These are phyloP conservation scores for Ajuga chamaepitys DNA, from an alignment of 257 asterid genomes.

Conservation along the genomic window DNA sequence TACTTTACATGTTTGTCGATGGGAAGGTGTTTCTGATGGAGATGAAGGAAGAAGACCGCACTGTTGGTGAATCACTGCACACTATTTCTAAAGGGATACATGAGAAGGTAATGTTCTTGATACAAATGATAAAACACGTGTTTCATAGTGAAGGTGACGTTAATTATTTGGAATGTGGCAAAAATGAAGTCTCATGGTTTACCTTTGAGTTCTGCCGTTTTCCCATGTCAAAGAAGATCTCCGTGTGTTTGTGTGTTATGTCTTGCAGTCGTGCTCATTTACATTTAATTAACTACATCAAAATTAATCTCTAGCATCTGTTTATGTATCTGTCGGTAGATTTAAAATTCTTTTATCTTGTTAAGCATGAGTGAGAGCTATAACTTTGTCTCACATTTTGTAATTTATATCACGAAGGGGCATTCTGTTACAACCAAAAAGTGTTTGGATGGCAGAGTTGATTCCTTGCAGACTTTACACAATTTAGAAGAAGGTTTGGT, in stretches of 20 bases:
- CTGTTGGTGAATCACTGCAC: slow-evolving; percentile 57
- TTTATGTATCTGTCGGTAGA: too few species aligned
- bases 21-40: slow-evolving; percentile 59
- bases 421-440: slow-evolving; percentile 61
- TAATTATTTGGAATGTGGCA: background rate
- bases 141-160: background rate
- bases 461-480: slow-evolving; percentile 73
- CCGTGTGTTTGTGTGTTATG: too few species aligned
- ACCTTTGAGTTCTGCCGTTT: too few species aligned
- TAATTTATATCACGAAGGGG: slow-evolving; percentile 39
- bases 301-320: too few species aligned
- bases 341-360: too few species aligned
- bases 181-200: too few species aligned
- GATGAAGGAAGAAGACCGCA: slow-evolving; percentile 67
- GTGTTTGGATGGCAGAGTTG: slow-evolving; percentile 43
- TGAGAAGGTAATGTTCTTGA: slow-evolving; percentile 47
- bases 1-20: background rate
- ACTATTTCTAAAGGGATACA: slow-evolving; percentile 71
- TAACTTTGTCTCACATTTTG: background rate
- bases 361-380: background rate
- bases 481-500: slow-evolving; percentile 73
- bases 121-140: background rate
- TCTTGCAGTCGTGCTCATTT: too few species aligned
- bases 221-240: too few species aligned
- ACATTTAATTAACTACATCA: too few species aligned